A percentile compares a stretch with the other conserved stretches of the same genome.
Conservation (phyloP, 805 yeast genomes). For the Myxozyma geophila region DNA sequence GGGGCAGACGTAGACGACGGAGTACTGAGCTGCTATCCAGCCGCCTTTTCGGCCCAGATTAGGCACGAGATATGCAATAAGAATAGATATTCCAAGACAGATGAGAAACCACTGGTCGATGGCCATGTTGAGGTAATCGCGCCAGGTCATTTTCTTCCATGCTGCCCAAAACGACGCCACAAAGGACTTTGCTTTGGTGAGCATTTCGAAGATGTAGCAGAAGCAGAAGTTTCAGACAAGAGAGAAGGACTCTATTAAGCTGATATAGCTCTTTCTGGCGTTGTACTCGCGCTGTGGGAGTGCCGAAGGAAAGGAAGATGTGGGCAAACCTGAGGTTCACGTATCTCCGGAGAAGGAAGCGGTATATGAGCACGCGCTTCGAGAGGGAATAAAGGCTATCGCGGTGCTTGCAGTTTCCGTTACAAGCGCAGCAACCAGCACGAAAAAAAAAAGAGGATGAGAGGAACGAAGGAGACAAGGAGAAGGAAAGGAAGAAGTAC, state of each 20-base stretch:
- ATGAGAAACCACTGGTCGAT: conserved; percentile 70
- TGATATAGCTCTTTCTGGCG: not conserved
- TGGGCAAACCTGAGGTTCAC: not conserved
- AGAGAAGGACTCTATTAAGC: not conserved
- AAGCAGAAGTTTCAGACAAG: not conserved
- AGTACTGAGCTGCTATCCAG: conserved; percentile 69
- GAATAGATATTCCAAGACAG: conserved; percentile 69
- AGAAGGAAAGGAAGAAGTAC: not conserved
- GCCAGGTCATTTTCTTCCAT: conserved; percentile 21
- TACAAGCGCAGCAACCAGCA: not conserved
- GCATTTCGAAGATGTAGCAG: not conserved
- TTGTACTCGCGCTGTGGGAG: no score
- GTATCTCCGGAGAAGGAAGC: not conserved
- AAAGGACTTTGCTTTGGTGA: conserved; percentile 2
- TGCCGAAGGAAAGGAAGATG: not conserved
- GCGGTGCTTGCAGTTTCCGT: no score
- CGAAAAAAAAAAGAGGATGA: not conserved
- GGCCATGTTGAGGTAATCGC: conserved; percentile 19
- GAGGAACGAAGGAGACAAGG: not conserved
- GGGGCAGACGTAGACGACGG: conserved; percentile 86
- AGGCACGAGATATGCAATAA: conserved; percentile 78
- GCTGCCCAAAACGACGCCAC: conserved; percentile 12
- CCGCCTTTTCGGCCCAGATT: conserved; percentile 86
- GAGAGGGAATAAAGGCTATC: not conserved
- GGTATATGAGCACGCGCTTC: not conserved